Evolutionary conservation across 768 basidiomycete species (phyloP).

Genomic region (Trametes coccinea): DNA sequence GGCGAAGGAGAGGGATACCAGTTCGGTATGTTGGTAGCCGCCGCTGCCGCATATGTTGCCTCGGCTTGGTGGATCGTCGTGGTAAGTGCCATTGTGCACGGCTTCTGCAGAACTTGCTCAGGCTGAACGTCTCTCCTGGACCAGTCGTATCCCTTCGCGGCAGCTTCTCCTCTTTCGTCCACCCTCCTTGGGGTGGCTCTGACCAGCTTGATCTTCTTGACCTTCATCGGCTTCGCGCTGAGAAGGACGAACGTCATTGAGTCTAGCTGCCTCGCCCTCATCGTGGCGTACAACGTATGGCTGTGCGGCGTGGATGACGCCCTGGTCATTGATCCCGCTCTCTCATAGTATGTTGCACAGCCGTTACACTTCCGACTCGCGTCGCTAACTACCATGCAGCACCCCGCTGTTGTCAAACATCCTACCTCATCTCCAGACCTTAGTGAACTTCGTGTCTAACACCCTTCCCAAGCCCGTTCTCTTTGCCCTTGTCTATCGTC

Average conservation of each 20-base stretch:
- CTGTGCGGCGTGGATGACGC: constrained; percentile 79
- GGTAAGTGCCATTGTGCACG: constrained; percentile 45
- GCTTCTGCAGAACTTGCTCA: background rate
- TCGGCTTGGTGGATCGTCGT: constrained; percentile 87
- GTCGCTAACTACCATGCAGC: constrained; percentile 36
- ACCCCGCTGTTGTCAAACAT: constrained; percentile 78
- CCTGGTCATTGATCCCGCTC: constrained; percentile 70
- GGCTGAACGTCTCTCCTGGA: constrained; percentile 17
- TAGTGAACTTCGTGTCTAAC: constrained; percentile 80
- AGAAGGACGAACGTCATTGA: constrained; percentile 92
- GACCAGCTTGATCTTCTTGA: constrained; percentile 87
- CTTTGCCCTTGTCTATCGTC: constrained; percentile 74
- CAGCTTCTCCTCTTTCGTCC: constrained; percentile 82
- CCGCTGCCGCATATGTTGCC: constrained; percentile 76
- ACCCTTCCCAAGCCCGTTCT: constrained; percentile 85
- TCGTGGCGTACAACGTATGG: constrained; percentile 91
- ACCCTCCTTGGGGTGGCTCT: constrained; percentile 87
- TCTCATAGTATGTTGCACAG: constrained; percentile 63
- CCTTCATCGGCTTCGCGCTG: constrained; percentile 86
- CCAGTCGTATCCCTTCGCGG: constrained; percentile 80
- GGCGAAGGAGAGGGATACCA: constrained; percentile 76
- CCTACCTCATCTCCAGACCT: constrained; percentile 75
- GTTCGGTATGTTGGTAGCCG: constrained; percentile 71
- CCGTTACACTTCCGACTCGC: background rate
- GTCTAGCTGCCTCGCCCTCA: constrained; percentile 82